Evolutionary conservation across 306 rosid species (phyloP).

Genomic region (Sechiopsis laciniata): DNA sequence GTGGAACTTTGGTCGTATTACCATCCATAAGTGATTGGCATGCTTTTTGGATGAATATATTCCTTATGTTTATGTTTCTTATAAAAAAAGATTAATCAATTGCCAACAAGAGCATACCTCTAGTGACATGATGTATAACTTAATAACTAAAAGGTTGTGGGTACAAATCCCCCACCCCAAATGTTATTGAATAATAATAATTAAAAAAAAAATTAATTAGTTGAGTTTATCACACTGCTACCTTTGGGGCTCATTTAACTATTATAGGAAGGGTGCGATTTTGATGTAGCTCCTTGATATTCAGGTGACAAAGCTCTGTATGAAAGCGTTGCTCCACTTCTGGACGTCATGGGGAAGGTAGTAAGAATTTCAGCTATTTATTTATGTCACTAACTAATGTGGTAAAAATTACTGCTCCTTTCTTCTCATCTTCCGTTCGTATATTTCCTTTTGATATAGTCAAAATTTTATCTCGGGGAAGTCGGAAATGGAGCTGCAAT

Average conservation of each 20-base stretch:
- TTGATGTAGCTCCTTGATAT: conserved; percentile 31
- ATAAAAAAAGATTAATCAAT: too few relatives aligned
- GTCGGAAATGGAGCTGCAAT: conserved; percentile 94
- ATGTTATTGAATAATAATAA: too few relatives aligned
- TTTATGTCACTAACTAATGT: neutral
- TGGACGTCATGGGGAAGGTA: conserved; percentile 98
- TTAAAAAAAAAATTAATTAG: too few relatives aligned
- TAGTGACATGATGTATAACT: too few relatives aligned
- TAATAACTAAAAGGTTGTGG: too few relatives aligned
- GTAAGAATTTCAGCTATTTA: neutral
- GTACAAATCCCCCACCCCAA: too few relatives aligned
- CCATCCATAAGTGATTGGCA: too few relatives aligned
- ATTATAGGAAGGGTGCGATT: neutral
- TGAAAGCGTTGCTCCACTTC: conserved; percentile 49
- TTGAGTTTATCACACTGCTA: neutral
- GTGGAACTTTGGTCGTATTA: too few relatives aligned
- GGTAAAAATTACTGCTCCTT: neutral
- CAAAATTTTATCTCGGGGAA: conserved; percentile 64
- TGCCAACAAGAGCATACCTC: too few relatives aligned
- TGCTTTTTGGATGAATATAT: too few relatives aligned
- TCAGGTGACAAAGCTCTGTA: conserved; percentile 81
- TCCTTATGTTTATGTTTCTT: too few relatives aligned
- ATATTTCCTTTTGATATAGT: neutral
- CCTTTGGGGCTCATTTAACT: neutral
- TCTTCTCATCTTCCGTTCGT: conserved; percentile 4